phyloP scores from a whole-genome alignment of 768 basidiomycete genomes.

The Pleurotus citrinopileatus region DNA sequence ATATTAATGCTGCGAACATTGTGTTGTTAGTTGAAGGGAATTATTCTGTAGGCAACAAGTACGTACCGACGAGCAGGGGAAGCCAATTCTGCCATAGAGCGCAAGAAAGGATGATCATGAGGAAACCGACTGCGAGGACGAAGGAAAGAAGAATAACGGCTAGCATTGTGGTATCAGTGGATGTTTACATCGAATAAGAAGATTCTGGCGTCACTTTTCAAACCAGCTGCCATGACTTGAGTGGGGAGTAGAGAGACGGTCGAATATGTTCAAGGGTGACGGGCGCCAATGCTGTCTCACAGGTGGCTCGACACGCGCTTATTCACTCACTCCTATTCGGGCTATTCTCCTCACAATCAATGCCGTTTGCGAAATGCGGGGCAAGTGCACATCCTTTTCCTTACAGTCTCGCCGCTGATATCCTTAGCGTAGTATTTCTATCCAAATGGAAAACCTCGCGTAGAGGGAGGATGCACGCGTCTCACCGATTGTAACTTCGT shows the following conservation, averaged over 20 bases:
- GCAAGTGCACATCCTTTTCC: not conserved
- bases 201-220: conserved; percentile 56
- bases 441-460: not conserved
- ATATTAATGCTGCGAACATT: conserved; percentile 74
- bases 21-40: conserved; percentile 2
- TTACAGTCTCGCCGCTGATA: not conserved
- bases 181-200: not conserved
- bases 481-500: not conserved
- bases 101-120: conserved; percentile 96
- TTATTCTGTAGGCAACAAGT: not conserved
- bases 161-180: conserved; percentile 25
- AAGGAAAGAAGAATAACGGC: conserved; percentile 97
- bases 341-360: not conserved
- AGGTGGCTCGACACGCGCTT: too few relatives aligned
- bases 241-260: too few relatives aligned
- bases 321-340: too few relatives aligned
- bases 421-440: not conserved
- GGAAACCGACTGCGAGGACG: conserved; percentile 95
- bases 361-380: conserved; percentile 7
- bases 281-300: too few relatives aligned
- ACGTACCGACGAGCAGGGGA: conserved; percentile 90
- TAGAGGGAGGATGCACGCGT: not conserved
- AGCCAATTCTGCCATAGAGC: conserved; percentile 97
- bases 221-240: conserved; percentile 56
- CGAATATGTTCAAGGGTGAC: too few relatives aligned